phyloP scores from a whole-genome alignment of 169 alveolate genomes.

The Hammondia hammondi region DNA sequence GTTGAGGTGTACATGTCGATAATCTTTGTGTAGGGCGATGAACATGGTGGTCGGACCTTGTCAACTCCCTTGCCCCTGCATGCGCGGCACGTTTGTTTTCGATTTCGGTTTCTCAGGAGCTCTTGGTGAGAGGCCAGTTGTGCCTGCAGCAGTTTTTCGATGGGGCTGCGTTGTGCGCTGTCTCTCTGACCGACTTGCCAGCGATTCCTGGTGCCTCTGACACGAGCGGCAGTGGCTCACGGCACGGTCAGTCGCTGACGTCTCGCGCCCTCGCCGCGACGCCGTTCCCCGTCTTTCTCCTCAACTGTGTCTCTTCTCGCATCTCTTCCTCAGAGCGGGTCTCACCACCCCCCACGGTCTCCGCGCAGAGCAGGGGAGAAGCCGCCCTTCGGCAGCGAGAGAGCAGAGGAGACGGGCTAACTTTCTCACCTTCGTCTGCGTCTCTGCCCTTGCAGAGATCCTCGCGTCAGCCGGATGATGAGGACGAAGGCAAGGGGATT shows the following conservation, averaged over 20 bases:
- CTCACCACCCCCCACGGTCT: neutral
- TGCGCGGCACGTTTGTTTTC: neutral
- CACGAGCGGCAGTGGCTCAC: neutral
- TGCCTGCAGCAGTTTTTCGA: constrained; percentile 27
- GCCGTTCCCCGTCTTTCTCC: constrained; percentile 11
- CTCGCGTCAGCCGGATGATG: neutral
- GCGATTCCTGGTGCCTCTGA: neutral
- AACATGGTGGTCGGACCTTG: too few relatives aligned
- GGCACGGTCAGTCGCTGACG: neutral
- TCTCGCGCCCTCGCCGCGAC: neutral
- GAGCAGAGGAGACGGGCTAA: too few relatives aligned
- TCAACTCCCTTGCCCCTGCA: too few relatives aligned
- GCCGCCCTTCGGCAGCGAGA: neutral
- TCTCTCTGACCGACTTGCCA: neutral
- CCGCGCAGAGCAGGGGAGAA: neutral
- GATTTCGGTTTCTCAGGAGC: neutral
- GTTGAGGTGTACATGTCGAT: too few relatives aligned
- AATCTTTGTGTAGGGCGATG: too few relatives aligned
- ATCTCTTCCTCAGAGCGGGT: neutral
- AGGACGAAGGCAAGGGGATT: neutral
- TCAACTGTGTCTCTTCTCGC: neutral
- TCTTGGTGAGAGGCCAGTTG: constrained; percentile 7
- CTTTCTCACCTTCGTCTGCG: neutral
- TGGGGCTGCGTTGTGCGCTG: neutral
- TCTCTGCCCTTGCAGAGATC: neutral